phyloP scores from a whole-genome alignment of 768 basidiomycete genomes.

The Hygrophorus pudorinus region DNA sequence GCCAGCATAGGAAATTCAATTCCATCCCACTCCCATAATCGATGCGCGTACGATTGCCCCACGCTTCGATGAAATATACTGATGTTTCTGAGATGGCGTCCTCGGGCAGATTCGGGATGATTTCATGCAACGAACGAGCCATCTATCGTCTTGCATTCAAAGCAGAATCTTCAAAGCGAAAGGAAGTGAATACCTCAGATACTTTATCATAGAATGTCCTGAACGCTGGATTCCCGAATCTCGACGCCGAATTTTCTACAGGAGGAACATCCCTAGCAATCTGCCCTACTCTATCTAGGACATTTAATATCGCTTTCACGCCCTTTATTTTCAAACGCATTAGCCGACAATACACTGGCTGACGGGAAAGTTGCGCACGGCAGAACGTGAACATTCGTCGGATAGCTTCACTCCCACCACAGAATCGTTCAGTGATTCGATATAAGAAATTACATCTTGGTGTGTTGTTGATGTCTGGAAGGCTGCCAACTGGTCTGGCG shows the following conservation, averaged over 20 bases:
- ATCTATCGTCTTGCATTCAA: slow-evolving; percentile 24
- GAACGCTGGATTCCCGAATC: slow-evolving; percentile 98
- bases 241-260: slow-evolving; percentile 79
- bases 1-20: slow-evolving; percentile 92
- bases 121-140: slow-evolving; percentile 46
- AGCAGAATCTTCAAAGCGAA: neutral
- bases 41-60: slow-evolving; percentile 87
- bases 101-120: slow-evolving; percentile 44
- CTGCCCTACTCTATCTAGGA: slow-evolving; percentile 59
- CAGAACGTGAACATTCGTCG: slow-evolving; percentile 45
- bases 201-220: slow-evolving; percentile 83
- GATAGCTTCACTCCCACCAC: slow-evolving; percentile 71
- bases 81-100: slow-evolving; percentile 61
- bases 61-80: slow-evolving; percentile 74
- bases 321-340: slow-evolving; percentile 33
- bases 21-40: slow-evolving; percentile 99
- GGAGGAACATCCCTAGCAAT: slow-evolving; percentile 69
- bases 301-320: slow-evolving; percentile 45
- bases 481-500: slow-evolving; percentile 65
- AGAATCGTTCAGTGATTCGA: slow-evolving; percentile 65
- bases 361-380: slow-evolving; percentile 35
- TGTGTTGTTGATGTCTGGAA: slow-evolving; percentile 75
- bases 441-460: slow-evolving; percentile 53
- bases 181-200: slow-evolving; percentile 35
- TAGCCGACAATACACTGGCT: slow-evolving; percentile 3